Conservation (phyloP, 345 rosid species). For the Geranium rotundifolium region DNA sequence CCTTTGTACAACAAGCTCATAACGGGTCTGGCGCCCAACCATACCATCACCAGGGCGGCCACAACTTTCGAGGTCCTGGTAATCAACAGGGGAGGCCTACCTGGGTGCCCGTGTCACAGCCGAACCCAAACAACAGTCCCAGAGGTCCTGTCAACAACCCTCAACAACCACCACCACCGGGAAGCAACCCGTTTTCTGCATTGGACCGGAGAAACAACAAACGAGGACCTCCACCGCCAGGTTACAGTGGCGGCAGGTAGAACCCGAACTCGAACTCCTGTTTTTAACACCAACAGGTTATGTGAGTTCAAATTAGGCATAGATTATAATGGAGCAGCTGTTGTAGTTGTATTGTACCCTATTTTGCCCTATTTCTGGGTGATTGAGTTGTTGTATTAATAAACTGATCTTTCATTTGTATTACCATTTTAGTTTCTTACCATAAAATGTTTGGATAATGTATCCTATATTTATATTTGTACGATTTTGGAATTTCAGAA, state of each 20-base stretch:
- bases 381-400: too few relatives aligned
- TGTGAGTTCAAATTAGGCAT: too few relatives aligned
- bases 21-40: conserved; percentile 3
- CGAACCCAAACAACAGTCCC: conserved; percentile 22
- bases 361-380: too few relatives aligned
- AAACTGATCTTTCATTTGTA: too few relatives aligned
- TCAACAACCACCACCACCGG: conserved; percentile 1
- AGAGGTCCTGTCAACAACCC: conserved; percentile 18
- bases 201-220: conserved; percentile 19
- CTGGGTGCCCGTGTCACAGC: conserved; percentile 15
- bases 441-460: too few relatives aligned
- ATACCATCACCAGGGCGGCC: conserved; percentile 6
- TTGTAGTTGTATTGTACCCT: too few relatives aligned
- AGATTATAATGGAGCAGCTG: too few relatives aligned
- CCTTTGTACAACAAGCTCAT: conserved; percentile 5
- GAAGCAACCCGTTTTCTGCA: conserved; percentile 23
- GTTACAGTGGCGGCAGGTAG: conserved; percentile 9
- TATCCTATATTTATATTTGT: too few relatives aligned
- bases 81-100: conserved; percentile 25
- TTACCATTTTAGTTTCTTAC: too few relatives aligned
- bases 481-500: too few relatives aligned
- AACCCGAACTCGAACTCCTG: too few relatives aligned
- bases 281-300: too few relatives aligned
- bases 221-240: conserved; percentile 13
- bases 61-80: conserved; percentile 8